Conservation (phyloP, 116 monocot genomes). For the Dioscorea cayenensis region DNA sequence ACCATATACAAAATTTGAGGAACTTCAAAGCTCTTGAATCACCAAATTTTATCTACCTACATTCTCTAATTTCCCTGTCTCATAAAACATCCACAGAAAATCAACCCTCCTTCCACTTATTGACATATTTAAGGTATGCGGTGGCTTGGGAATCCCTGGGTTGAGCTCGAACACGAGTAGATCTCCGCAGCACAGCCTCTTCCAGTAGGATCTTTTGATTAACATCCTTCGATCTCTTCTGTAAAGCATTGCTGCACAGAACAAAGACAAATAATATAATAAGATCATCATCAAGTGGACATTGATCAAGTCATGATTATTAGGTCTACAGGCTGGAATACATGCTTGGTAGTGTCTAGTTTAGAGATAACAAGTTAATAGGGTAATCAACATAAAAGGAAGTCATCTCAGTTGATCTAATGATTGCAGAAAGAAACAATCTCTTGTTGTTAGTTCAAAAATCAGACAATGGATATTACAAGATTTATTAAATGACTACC, state of each 20-base stretch:
- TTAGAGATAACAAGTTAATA: too few relatives aligned
- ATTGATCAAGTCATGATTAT: too few relatives aligned
- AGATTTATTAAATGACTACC: too few relatives aligned
- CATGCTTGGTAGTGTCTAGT: too few relatives aligned
- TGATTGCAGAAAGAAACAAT: too few relatives aligned
- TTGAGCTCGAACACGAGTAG: conserved; percentile 69
- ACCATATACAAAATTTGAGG: background rate
- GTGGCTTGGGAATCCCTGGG: conserved; percentile 51
- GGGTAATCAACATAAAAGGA: too few relatives aligned
- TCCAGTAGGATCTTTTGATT: conserved; percentile 57
- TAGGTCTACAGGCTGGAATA: too few relatives aligned
- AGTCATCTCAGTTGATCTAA: too few relatives aligned
- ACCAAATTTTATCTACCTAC: background rate
- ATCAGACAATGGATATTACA: too few relatives aligned
- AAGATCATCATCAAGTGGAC: background rate
- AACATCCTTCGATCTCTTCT: conserved; percentile 65
- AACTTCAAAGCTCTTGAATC: background rate
- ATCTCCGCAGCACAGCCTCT: conserved; percentile 65
- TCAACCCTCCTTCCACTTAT: conserved; percentile 82
- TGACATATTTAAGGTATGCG: conserved; percentile 62
- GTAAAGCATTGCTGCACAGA: conserved; percentile 47
- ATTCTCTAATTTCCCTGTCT: background rate
- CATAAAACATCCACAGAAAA: background rate
- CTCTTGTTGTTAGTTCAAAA: too few relatives aligned
- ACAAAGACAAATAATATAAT: background rate